These are phyloP conservation scores for Tetrapyrgos nigripes DNA, from an alignment of 1,284 basidiomycete genomes.

Conservation along the genomic window DNA sequence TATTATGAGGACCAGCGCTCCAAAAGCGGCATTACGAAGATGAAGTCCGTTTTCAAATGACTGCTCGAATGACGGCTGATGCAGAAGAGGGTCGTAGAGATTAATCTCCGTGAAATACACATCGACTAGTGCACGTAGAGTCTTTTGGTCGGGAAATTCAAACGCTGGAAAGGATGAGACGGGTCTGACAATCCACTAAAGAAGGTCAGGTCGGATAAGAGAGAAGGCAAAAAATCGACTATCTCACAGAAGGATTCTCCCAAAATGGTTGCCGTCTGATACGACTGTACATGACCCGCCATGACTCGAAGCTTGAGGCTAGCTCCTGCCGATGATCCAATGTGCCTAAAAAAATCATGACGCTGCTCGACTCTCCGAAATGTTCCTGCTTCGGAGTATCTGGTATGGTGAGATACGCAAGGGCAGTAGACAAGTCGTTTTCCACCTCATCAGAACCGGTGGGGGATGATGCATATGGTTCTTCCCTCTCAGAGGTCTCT, in stretches of 20 bases:
- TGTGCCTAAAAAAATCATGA: background rate
- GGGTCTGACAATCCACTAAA: background rate
- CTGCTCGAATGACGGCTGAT: conserved; percentile 3
- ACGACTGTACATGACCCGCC: background rate
- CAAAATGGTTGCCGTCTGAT: background rate
- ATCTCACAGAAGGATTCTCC: background rate
- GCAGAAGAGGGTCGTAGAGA: background rate
- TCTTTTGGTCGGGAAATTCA: background rate
- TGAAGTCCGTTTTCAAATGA: background rate
- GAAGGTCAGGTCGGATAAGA: background rate
- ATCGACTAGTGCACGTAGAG: background rate
- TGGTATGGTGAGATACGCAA: background rate
- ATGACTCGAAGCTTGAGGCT: background rate
- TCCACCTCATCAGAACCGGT: background rate
- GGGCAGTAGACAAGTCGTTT: background rate
- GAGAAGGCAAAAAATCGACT: background rate
- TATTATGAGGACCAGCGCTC: background rate
- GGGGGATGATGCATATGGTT: too few species aligned
- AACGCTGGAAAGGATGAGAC: background rate
- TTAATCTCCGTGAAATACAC: conserved; percentile 1
- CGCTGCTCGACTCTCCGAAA: conserved; percentile 2
- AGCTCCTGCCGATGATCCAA: background rate
- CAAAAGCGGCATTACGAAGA: background rate
- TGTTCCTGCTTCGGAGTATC: background rate
- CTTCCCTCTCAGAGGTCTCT: too few species aligned